Base-by-base conservation (phyloP, 768 basidiomycete species). In the Tulasnella sp. region DNA sequence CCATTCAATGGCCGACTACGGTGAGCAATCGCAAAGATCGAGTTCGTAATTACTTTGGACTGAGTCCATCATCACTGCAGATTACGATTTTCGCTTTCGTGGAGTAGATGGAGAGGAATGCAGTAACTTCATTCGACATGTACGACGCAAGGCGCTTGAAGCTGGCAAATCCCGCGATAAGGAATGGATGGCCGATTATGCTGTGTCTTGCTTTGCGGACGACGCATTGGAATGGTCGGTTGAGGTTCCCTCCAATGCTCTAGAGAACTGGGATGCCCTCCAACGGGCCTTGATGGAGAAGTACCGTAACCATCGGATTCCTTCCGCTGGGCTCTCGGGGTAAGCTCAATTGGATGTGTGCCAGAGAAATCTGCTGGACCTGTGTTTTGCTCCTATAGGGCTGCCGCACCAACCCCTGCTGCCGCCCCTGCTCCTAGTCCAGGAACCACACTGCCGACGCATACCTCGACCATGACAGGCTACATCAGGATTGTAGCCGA, bases 111-210 rank as follows among this genome's bases (percentile, higher is more conserved):
- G 69, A 31, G 40, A 70, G 29, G 69, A 70, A 36, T 70, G 69
- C 69, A 42, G 1, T 8, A 25, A 25, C 37, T 70, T 70, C 69
- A 70, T 70, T 31, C 69, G 36, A 42, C 36, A 70, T 8, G 40
- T 70, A 19, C 37, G 69, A 3, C 69, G 40, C 37, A 38, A 70
- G 22, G 69, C 69, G 6, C 17, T 70, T 14, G 36, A 38, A 19
- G 36, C 22, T 25, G 14, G 69, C 22, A 70, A 39, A 70, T 42
- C 40, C 25, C 36, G 40, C 8, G 69, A 70, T 25, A 70, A 70
- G 69, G 69, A 70, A 15, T 70, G 69, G 69, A 70, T 70, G 69
- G 69, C 69, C 69, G 37, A 38, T 25, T 70, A 38, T 29, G 69
- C 69, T 17, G 31, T 39, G 2, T 34, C 67, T 17, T 68, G 67